Evolutionary conservation across 164 flowering plant species (phyloP), one percentile per base, ranked within the genome.

Genomic region (Macadamia tetraphylla): DNA sequence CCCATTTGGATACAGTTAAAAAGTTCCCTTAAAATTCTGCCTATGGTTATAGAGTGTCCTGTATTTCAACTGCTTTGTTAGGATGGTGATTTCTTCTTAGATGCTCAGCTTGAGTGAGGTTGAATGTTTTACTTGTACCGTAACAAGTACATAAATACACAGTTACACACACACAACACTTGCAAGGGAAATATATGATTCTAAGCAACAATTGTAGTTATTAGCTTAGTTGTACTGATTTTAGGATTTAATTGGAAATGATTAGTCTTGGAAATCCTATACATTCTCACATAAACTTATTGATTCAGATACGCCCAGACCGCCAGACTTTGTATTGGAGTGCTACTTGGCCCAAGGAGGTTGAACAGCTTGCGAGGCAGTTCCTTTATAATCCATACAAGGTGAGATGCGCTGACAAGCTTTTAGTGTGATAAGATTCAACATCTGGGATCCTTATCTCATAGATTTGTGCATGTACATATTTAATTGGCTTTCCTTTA

Each of bases 261-360:
- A 23, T 69, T 42, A 13, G 46, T 12, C 11, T 17, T 29, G 30
- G 8, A 29, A 29, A 7, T 43, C 55, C 29, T 29, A 52, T 18
- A 3, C 6, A 44, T 59, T 49, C 40, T 49, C 60, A 12, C 9
- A 70, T 29, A 48, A 12, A 29, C 64, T 51, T 60, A 29, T 44
- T 35, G 49, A 1, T 82, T 71, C 86, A 94, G 99, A 92, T 94
- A 51, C 97, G 98, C 17, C 99, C 99, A 63, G 98, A 94, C 67
- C 97, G 97, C 72, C 99, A 94, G 74, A 94, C 99, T 58, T 81
- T 92, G 58, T 88, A 88, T 68, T 92, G 98, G 98, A 94, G 99
- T 86, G 97, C 99, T 48, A 94, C 99, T 62, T 94, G 99, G 99
- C 99, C 97, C n/a, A 94, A 92, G 84, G 99, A 94, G 80, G 98